phyloP scores from a whole-genome alignment of 1,284 basidiomycete genomes.

The Gastroboletus turbinatus region DNA sequence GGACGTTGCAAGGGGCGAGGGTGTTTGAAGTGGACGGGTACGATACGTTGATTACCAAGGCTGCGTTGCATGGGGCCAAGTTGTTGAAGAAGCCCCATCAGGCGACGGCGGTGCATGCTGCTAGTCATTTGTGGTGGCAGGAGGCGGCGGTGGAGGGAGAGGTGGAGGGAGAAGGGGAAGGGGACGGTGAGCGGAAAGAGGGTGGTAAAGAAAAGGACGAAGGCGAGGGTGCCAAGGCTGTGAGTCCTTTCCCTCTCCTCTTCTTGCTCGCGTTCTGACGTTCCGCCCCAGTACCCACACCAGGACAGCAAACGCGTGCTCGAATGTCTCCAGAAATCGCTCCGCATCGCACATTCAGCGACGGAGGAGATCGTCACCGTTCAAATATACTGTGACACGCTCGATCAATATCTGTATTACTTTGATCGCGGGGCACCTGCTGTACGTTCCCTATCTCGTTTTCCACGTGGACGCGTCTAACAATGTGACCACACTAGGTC shows the following conservation, averaged over 20 bases:
- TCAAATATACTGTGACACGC: conserved; percentile 90
- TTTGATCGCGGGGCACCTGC: conserved; percentile 89
- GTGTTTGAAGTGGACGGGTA: conserved; percentile 92
- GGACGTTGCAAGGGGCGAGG: conserved; percentile 78
- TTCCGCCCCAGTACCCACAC: conserved; percentile 61
- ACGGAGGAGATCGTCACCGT: conserved; percentile 94
- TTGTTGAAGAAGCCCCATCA: conserved; percentile 96
- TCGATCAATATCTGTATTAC: conserved; percentile 93
- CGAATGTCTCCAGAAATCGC: conserved; percentile 91
- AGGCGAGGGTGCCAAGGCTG: conserved; percentile 56
- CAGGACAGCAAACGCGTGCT: conserved; percentile 94
- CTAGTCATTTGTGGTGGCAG: conserved; percentile 98
- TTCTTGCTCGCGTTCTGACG: neutral
- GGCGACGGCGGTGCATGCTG: conserved; percentile 88
- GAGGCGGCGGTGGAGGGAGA: conserved; percentile 49
- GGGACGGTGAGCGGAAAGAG: conserved; percentile 33
- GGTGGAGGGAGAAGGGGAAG: conserved; percentile 31
- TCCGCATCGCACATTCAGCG: conserved; percentile 90
- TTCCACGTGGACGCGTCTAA: too few relatives aligned
- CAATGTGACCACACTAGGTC: too few relatives aligned
- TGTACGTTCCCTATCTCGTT: too few relatives aligned
- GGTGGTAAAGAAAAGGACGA: conserved; percentile 40
- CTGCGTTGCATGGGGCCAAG: conserved; percentile 91
- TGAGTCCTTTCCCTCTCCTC: conserved; percentile 37
- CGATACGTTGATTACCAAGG: conserved; percentile 94